phyloP scores from a whole-genome alignment of 202 grass and related monocot species.

The Zizania palustris region DNA sequence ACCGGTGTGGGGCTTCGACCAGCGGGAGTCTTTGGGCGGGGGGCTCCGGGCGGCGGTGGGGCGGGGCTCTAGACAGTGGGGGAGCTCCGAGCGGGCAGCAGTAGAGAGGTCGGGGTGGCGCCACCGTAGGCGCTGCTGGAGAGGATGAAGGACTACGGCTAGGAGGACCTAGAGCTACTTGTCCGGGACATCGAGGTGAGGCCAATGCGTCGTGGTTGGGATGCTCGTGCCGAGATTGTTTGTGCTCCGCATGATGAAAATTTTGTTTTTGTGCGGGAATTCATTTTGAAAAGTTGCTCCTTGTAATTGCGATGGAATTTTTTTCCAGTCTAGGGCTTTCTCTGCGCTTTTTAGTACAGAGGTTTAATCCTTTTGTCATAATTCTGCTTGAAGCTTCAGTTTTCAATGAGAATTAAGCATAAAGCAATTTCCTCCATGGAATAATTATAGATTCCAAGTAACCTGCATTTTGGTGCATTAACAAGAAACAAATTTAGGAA shows the following conservation, averaged over 20 bases:
- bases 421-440: too few relatives aligned
- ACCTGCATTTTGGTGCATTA: too few relatives aligned
- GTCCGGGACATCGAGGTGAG: constrained; percentile 90
- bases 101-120: too few relatives aligned
- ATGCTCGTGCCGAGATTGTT: neutral
- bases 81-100: too few relatives aligned
- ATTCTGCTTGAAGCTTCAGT: neutral
- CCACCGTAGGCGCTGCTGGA: too few relatives aligned
- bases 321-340: neutral
- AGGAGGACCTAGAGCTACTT: constrained; percentile 82
- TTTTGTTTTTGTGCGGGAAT: constrained; percentile 22
- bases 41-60: too few relatives aligned
- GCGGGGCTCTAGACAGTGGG: too few relatives aligned
- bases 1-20: too few relatives aligned
- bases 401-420: neutral
- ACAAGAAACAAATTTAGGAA: too few relatives aligned
- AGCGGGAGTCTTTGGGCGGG: too few relatives aligned
- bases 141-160: too few relatives aligned
- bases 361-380: neutral
- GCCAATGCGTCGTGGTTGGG: constrained; percentile 30
- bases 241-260: neutral
- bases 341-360: neutral
- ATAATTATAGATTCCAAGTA: too few relatives aligned
- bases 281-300: neutral
- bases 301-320: constrained; percentile 16